phyloP scores from a whole-genome alignment of 345 rosid genomes.

The Limnanthes douglasii region DNA sequence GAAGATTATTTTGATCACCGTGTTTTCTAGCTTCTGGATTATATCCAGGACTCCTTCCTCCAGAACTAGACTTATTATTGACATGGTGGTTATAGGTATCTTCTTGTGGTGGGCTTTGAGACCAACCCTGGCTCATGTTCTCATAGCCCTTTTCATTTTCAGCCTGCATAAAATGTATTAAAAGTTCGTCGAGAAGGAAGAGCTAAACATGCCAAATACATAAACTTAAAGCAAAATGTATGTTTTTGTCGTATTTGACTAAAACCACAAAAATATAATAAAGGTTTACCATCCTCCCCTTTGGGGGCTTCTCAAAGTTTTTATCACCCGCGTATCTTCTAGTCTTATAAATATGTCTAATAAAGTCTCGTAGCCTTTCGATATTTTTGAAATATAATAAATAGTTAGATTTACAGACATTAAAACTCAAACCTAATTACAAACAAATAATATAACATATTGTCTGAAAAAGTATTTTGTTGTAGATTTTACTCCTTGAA shows the following conservation, averaged over 20 bases:
- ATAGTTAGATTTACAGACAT: neutral
- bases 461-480: constrained; percentile 53
- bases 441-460: constrained; percentile 35
- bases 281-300: constrained; percentile 36
- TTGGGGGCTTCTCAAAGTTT: constrained; percentile 48
- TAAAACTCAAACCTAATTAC: neutral
- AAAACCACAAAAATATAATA: too few species aligned
- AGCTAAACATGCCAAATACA: too few species aligned
- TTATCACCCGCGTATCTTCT: constrained; percentile 47
- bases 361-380: constrained; percentile 49
- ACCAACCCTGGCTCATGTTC: constrained; percentile 31
- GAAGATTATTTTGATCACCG: constrained; percentile 32
- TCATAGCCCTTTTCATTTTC: constrained; percentile 40
- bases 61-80: constrained; percentile 86
- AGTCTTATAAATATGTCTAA: constrained; percentile 59
- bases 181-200: too few species aligned
- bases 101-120: constrained; percentile 60
- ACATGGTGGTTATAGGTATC: constrained; percentile 44
- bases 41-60: constrained; percentile 67
- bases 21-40: constrained; percentile 40
- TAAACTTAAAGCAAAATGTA: too few species aligned
- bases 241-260: too few species aligned
- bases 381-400: constrained; percentile 24
- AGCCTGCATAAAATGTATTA: constrained; percentile 24
- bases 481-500: constrained; percentile 86